Evolutionary conservation across 2,329 filamentous ascomycete species (phyloP).

Genomic region (Stagonosporopsis tanaceti): DNA sequence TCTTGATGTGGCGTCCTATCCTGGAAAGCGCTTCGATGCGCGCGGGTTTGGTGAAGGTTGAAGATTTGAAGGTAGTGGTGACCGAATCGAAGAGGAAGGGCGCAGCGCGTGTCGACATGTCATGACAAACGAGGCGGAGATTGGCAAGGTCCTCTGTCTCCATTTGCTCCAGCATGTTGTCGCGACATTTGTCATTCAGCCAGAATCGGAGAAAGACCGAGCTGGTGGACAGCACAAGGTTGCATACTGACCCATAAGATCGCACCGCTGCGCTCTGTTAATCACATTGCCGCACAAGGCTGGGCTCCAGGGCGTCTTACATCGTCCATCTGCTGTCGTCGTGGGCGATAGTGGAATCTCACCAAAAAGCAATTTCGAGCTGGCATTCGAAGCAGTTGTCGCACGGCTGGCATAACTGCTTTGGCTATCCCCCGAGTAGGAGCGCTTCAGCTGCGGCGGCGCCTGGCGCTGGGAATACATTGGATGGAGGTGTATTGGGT

Average conservation of each 20-base stretch:
- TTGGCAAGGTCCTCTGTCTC: constrained; percentile 53
- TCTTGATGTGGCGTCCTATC: constrained; percentile 80
- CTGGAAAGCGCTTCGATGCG: constrained; percentile 77
- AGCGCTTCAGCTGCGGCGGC: constrained; percentile 50
- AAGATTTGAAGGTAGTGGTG: constrained; percentile 74
- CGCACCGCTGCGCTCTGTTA: constrained; percentile 50
- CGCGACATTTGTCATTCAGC: constrained; percentile 57
- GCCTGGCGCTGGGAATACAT: constrained; percentile 47
- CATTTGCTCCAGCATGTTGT: constrained; percentile 53
- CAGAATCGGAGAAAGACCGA: constrained; percentile 60
- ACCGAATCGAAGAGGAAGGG: constrained; percentile 74
- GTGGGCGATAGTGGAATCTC: constrained; percentile 57
- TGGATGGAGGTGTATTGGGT: constrained; percentile 20
- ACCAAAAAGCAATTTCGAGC: constrained; percentile 57
- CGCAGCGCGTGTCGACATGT: constrained; percentile 74
- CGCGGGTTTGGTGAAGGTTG: constrained; percentile 76
- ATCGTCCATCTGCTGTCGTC: constrained; percentile 47
- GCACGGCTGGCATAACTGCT: constrained; percentile 46
- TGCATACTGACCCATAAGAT: constrained; percentile 58
- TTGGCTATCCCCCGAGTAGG: constrained; percentile 48
- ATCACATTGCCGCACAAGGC: constrained; percentile 19
- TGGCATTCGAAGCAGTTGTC: constrained; percentile 48
- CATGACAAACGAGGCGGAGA: constrained; percentile 72
- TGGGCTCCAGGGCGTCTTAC: constrained; percentile 35
- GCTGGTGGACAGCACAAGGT: constrained; percentile 58